phyloP scores from a whole-genome alignment of 495 filamentous ascomycete species.

The Trichoderma reesei region DNA sequence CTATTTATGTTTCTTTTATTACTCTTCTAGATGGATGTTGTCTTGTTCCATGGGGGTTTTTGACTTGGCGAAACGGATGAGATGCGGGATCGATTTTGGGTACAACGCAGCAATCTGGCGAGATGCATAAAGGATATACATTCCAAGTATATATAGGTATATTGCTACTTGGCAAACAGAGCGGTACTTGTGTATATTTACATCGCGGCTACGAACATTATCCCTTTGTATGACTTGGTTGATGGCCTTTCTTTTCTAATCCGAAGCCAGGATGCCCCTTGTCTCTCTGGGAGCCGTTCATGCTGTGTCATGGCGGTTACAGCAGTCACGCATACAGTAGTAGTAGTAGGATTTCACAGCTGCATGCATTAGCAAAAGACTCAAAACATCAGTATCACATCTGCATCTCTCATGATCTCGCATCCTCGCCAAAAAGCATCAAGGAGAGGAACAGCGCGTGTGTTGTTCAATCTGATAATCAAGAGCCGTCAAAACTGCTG shows the following conservation, averaged over 20 bases:
- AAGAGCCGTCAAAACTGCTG: background rate
- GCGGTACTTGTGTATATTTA: no score
- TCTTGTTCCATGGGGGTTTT: background rate
- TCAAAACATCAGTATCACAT: background rate
- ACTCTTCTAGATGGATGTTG: background rate
- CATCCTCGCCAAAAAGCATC: background rate
- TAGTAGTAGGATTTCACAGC: background rate
- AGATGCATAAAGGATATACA: background rate
- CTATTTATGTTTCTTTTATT: background rate
- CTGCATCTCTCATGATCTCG: no score
- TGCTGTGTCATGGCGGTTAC: background rate
- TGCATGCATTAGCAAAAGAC: background rate
- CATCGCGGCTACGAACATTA: no score
- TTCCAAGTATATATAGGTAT: background rate
- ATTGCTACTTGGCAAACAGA: no score
- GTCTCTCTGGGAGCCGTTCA: background rate
- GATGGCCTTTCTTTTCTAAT: no score
- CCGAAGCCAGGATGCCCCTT: background rate
- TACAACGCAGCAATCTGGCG: background rate
- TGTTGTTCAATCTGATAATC: background rate
- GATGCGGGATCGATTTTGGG: background rate
- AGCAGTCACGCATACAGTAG: background rate
- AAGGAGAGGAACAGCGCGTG: no score
- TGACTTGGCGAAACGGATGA: background rate
- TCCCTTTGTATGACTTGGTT: no score